Evolutionary conservation across 805 yeast species (phyloP).

Genomic region (Lipomyces chichibuensis): DNA sequence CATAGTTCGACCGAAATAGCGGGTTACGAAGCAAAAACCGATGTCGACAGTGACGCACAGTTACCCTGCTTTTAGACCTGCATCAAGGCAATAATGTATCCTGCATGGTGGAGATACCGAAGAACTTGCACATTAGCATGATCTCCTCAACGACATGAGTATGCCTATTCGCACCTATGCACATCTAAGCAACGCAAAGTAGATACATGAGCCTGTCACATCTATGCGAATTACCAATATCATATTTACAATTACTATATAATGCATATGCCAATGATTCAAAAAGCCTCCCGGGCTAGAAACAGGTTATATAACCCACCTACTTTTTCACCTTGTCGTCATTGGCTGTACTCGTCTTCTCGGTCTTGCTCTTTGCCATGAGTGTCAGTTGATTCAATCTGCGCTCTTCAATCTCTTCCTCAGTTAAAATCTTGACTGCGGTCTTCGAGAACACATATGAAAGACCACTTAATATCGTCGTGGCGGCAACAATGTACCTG

Average conservation of each 20-base stretch:
- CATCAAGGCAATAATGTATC: too few relatives aligned
- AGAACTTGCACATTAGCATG: too few relatives aligned
- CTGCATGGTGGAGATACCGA: too few relatives aligned
- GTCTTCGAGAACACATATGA: slow-evolving; percentile 71
- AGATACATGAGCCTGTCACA: too few relatives aligned
- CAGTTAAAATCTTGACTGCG: slow-evolving; percentile 61
- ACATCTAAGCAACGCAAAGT: too few relatives aligned
- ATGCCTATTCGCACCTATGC: too few relatives aligned
- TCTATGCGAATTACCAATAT: not conserved
- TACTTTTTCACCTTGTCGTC: not conserved
- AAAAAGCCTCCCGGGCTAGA: not conserved
- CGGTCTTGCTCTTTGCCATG: not conserved
- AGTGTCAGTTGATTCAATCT: slow-evolving; percentile 33
- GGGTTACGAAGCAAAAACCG: too few relatives aligned
- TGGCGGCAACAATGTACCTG: slow-evolving; percentile 60
- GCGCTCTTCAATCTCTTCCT: slow-evolving; percentile 37
- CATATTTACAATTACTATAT: not conserved
- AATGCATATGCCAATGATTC: not conserved
- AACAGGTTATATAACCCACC: not conserved
- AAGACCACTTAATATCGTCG: slow-evolving; percentile 78
- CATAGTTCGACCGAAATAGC: too few relatives aligned
- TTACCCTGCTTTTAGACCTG: too few relatives aligned
- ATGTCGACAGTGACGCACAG: too few relatives aligned
- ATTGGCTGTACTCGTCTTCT: not conserved
- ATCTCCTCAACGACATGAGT: too few relatives aligned